Conservation (phyloP, 495 filamentous ascomycete genomes). For the Tricharina praecox region DNA sequence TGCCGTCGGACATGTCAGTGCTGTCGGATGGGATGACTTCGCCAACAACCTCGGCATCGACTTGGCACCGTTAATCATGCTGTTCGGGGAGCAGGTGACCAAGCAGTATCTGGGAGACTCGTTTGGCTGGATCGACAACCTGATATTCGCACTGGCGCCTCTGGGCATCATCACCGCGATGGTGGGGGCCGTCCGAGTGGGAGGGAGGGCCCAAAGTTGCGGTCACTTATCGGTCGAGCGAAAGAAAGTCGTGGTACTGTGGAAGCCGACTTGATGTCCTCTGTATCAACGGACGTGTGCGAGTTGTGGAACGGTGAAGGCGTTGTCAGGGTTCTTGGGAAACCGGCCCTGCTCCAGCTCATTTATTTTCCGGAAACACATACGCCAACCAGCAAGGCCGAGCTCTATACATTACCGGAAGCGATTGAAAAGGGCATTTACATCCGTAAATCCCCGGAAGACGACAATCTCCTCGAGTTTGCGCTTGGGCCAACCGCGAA, state of each 20-base stretch:
- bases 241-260: constrained; percentile 22
- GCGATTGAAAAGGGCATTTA: too few relatives aligned
- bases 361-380: too few relatives aligned
- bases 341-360: too few relatives aligned
- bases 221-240: constrained; percentile 33
- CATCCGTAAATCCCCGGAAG: too few relatives aligned
- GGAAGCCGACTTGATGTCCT: constrained; percentile 28
- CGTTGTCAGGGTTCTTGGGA: constrained; percentile 25
- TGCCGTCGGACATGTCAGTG: too few relatives aligned
- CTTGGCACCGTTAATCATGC: constrained; percentile 33
- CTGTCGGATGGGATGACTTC: constrained; percentile 33
- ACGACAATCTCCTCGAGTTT: too few relatives aligned
- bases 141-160: constrained; percentile 38
- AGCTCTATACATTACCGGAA: too few relatives aligned
- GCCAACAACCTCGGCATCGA: constrained; percentile 35
- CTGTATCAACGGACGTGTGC: constrained; percentile 26
- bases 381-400: too few relatives aligned
- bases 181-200: constrained; percentile 36
- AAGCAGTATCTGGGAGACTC: constrained; percentile 41
- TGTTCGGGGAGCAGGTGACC: constrained; percentile 40
- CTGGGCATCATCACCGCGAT: too few relatives aligned
- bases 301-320: constrained; percentile 29
- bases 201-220: constrained; percentile 33
- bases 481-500: too few relatives aligned
- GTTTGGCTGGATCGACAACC: constrained; percentile 32